phyloP scores from a whole-genome alignment of 169 alveolate genomes.

The Cryptosporidium muris region DNA sequence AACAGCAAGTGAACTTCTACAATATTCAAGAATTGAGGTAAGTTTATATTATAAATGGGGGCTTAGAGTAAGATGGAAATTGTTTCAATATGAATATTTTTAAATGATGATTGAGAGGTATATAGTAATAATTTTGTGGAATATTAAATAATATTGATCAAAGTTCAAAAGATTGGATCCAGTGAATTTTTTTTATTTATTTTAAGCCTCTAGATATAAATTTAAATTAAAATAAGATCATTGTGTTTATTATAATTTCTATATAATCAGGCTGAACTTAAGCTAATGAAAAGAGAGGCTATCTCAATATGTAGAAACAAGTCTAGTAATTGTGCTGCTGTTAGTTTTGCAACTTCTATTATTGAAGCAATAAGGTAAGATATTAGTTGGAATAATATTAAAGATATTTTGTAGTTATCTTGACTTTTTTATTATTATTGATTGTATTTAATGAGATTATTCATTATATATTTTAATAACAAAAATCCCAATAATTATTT shows the following conservation, averaged over 20 bases:
- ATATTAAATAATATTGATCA: too few relatives aligned
- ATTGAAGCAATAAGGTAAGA: constrained; percentile 55
- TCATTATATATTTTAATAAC: neutral
- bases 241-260: neutral
- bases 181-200: neutral
- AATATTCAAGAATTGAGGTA: constrained; percentile 57
- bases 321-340: neutral
- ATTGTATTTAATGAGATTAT: too few relatives aligned
- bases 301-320: constrained; percentile 26
- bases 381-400: neutral
- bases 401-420: too few relatives aligned
- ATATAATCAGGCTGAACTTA: constrained; percentile 29
- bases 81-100: too few relatives aligned
- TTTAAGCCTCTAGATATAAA: neutral
- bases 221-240: too few relatives aligned
- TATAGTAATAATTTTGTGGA: too few relatives aligned
- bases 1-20: constrained; percentile 49
- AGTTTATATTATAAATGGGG: neutral
- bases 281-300: constrained; percentile 43
- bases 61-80: too few relatives aligned
- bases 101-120: too few relatives aligned
- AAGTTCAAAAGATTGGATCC: neutral
- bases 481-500: neutral
- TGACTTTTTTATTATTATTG: too few relatives aligned
- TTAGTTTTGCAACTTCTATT: constrained; percentile 25